Conservation (phyloP, 257 asterid species). For the Penstemon eatonii region DNA sequence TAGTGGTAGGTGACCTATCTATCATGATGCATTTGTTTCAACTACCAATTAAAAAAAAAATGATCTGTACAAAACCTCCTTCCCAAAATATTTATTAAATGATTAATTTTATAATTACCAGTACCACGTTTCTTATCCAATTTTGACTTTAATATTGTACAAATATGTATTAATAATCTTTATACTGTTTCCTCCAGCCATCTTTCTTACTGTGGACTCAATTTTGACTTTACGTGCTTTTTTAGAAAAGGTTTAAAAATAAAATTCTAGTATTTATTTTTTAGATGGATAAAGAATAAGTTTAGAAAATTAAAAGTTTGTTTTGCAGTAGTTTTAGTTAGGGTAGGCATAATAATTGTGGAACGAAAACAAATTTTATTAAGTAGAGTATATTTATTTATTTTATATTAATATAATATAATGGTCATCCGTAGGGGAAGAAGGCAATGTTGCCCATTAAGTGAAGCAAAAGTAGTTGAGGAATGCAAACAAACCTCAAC, state of each 20-base stretch:
- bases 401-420: background rate
- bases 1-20: constrained; percentile 16
- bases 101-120: background rate
- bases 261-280: no score
- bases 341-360: constrained; percentile 18
- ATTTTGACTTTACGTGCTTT: no score
- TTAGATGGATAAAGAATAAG: no score
- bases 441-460: constrained; percentile 25
- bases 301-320: no score
- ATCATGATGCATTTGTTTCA: background rate
- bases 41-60: constrained; percentile 3
- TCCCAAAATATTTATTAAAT: background rate
- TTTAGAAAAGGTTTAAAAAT: no score
- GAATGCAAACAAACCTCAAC: background rate
- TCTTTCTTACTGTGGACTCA: background rate
- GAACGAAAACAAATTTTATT: background rate
- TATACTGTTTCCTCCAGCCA: no score
- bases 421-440: background rate
- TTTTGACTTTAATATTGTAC: background rate
- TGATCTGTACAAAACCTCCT: no score
- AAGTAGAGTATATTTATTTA: background rate
- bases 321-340: background rate
- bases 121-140: background rate
- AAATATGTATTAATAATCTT: no score
- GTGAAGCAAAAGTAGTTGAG: constrained; percentile 29